Percentiles rank a stretch among this genome's conserved stretches.
Conservation (phyloP, 129 eudicot genomes). For the Artemisia annua region DNA sequence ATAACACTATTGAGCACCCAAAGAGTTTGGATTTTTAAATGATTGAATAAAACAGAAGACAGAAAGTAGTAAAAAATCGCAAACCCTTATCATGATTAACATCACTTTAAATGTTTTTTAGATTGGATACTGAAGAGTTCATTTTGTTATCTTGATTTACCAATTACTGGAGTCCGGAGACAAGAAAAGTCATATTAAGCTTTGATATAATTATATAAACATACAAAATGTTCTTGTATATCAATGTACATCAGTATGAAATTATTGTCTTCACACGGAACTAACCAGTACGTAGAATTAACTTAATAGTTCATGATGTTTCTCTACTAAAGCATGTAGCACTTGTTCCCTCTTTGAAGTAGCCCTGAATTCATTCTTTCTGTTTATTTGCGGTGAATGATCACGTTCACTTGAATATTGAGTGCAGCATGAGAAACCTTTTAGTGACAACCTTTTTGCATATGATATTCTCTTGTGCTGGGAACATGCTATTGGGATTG, state of each 20-base stretch:
- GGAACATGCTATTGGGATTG: constrained; percentile 9
- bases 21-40: too few relatives aligned
- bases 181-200: not conserved
- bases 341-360: not conserved
- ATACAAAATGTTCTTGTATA: constrained; percentile 10
- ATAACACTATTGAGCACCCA: too few relatives aligned
- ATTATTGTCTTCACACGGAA: constrained; percentile 10
- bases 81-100: not conserved
- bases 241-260: not conserved
- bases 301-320: constrained; percentile 11
- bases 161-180: not conserved
- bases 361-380: not conserved
- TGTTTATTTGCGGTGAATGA: not conserved
- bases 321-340: constrained; percentile 10
- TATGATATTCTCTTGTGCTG: constrained; percentile 17
- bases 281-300: constrained; percentile 1
- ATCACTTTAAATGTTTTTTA: not conserved
- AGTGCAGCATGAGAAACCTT: not conserved
- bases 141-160: not conserved
- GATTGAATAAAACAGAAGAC: too few relatives aligned
- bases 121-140: not conserved
- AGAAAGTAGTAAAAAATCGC: not conserved
- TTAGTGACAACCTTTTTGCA: constrained; percentile 1
- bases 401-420: not conserved
- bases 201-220: not conserved